phyloP scores from a whole-genome alignment of 1,284 basidiomycete species.

The Amylostereum chailletii region DNA sequence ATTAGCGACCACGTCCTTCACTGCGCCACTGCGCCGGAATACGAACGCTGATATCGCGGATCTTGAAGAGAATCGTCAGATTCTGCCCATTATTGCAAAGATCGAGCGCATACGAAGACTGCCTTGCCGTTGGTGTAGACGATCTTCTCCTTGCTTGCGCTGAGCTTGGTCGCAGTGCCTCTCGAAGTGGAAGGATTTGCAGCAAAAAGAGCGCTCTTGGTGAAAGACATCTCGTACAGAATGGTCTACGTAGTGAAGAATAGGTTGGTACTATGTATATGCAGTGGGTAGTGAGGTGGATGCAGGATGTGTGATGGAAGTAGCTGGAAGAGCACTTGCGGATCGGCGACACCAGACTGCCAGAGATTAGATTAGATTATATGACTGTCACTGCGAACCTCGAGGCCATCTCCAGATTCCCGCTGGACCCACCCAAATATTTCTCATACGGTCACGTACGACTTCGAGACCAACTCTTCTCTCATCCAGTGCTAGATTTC shows the following conservation, averaged over 20 bases:
- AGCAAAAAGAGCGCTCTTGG: conserved; percentile 50
- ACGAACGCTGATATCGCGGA: conserved; percentile 51
- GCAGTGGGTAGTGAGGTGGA: neutral
- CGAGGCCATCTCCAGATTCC: too few relatives aligned
- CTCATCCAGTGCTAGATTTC: too few relatives aligned
- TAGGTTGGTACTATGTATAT: neutral
- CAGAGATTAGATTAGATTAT: too few relatives aligned
- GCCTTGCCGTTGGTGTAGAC: conserved; percentile 83
- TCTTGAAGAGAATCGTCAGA: conserved; percentile 25
- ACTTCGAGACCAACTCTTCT: too few relatives aligned
- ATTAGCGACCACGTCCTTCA: conserved; percentile 2
- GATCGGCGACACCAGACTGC: too few relatives aligned
- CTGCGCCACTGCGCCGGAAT: neutral
- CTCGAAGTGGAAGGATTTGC: conserved; percentile 71
- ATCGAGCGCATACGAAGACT: conserved; percentile 46
- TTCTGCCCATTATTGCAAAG: neutral
- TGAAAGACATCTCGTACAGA: conserved; percentile 43
- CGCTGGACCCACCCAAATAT: too few relatives aligned
- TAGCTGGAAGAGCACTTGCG: too few relatives aligned
- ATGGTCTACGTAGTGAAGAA: neutral
- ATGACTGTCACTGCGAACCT: too few relatives aligned
- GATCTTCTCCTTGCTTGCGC: conserved; percentile 76
- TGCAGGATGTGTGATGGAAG: too few relatives aligned
- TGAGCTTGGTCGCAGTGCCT: conserved; percentile 76
- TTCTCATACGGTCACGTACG: too few relatives aligned